Conservation (phyloP, 768 basidiomycete species). For the Cystofilobasidium bisporidii region DNA sequence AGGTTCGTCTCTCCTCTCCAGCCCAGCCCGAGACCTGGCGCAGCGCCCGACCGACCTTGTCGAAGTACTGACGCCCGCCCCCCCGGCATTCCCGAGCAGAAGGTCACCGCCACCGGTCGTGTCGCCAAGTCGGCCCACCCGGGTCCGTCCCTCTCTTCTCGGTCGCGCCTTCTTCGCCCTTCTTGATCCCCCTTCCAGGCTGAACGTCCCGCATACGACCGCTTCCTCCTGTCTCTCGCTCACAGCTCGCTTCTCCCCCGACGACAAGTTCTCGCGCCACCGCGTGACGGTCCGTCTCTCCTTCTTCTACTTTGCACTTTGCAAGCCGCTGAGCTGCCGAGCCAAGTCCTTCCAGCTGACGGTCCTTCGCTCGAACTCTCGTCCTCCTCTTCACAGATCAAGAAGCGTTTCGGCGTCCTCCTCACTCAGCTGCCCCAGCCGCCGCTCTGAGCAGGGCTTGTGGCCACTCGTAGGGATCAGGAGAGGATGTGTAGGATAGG, state of each 20-base stretch:
- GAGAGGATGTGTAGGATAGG: background rate
- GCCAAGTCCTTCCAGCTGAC: background rate
- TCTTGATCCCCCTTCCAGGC: background rate
- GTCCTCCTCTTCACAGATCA: constrained; percentile 17
- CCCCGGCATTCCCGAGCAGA: constrained; percentile 47
- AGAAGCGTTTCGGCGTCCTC: constrained; percentile 57
- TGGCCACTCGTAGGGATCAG: background rate
- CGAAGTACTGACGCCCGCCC: constrained; percentile 4
- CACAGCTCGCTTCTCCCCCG: constrained; percentile 91
- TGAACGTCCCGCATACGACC: background rate
- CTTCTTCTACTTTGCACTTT: background rate
- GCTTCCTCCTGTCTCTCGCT: background rate
- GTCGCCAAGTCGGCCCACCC: constrained; percentile 95
- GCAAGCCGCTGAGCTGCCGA: background rate
- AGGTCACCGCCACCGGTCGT: constrained; percentile 67
- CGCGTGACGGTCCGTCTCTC: constrained; percentile 56
- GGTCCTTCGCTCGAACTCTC: background rate
- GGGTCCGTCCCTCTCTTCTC: constrained; percentile 48
- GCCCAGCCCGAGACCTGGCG: background rate
- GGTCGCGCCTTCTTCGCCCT: no score
- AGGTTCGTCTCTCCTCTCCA: constrained; percentile 47
- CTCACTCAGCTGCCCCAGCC: constrained; percentile 80
- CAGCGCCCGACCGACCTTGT: background rate
- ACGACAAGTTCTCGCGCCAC: constrained; percentile 97
- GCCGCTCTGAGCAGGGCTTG: constrained; percentile 56